Evolutionary conservation across 2,329 filamentous ascomycete genomes (phyloP).

Genomic region (Trichophyton equinum): DNA sequence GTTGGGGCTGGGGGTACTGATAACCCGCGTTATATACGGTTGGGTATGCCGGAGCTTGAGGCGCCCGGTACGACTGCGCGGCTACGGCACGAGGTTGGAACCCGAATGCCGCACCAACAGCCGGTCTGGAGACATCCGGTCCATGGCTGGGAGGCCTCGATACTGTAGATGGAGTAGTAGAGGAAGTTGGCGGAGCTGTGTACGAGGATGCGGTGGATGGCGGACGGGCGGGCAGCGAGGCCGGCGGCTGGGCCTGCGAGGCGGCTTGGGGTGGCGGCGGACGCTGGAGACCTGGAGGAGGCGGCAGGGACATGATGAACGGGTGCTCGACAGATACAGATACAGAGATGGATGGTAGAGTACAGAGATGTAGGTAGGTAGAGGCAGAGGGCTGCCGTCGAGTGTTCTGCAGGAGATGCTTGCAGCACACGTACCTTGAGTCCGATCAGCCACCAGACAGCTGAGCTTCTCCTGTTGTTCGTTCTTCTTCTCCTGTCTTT

Average conservation of each 20-base stretch:
- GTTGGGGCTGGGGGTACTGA: conserved; percentile 20
- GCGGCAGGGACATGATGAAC: conserved; percentile 68
- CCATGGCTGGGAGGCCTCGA: conserved; percentile 20
- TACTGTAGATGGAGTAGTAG: conserved; percentile 14
- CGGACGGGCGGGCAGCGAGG: conserved; percentile 65
- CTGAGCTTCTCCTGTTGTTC: too few species aligned
- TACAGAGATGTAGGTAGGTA: conserved; percentile 7
- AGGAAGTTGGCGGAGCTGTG: conserved; percentile 12
- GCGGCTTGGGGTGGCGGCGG: conserved; percentile 27
- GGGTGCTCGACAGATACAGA: conserved; percentile 22
- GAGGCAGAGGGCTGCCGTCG: not conserved
- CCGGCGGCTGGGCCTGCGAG: conserved; percentile 33
- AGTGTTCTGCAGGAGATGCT: not conserved
- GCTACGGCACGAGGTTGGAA: conserved; percentile 51
- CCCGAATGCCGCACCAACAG: conserved; percentile 21
- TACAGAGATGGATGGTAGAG: not conserved
- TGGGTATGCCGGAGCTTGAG: conserved; percentile 9
- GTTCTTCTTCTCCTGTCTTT: not conserved
- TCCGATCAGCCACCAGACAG: not conserved
- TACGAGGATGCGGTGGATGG: conserved; percentile 44
- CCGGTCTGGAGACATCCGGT: conserved; percentile 28
- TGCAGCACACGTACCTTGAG: conserved; percentile 1
- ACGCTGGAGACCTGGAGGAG: conserved; percentile 59
- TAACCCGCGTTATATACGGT: conserved; percentile 32
- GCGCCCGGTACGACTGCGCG: conserved; percentile 6